These are phyloP conservation scores for Xylariaceae sp. DNA, from an alignment of 2,329 filamentous ascomycete species.

Conservation along the genomic window DNA sequence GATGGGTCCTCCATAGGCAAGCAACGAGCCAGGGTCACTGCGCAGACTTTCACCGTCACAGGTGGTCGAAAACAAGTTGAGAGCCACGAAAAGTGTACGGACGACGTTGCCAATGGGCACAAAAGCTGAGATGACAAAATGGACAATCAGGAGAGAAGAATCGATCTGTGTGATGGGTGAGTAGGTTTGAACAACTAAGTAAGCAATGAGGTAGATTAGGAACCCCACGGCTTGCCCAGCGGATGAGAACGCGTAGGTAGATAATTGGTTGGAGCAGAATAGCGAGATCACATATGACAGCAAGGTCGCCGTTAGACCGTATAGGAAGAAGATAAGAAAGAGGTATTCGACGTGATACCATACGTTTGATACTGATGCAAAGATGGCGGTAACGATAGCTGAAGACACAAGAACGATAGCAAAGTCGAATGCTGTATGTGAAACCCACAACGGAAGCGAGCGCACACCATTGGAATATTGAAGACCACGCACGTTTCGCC, in stretches of 20 bases:
- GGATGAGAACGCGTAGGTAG: slow-evolving; percentile 83
- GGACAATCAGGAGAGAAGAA: slow-evolving; percentile 67
- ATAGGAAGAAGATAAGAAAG: slow-evolving; percentile 80
- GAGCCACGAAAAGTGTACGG: slow-evolving; percentile 73
- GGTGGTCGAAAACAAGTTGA: slow-evolving; percentile 84
- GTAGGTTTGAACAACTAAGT: slow-evolving; percentile 76
- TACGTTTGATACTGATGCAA: slow-evolving; percentile 65
- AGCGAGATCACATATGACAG: slow-evolving; percentile 83
- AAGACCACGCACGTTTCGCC: slow-evolving; percentile 78
- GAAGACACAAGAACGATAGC: slow-evolving; percentile 71
- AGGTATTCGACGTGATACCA: slow-evolving; percentile 85
- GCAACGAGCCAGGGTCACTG: slow-evolving; percentile 71
- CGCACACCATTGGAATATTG: slow-evolving; percentile 93
- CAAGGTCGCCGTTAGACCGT: slow-evolving; percentile 77
- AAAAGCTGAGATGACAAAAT: slow-evolving; percentile 76
- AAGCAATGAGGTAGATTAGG: slow-evolving; percentile 73
- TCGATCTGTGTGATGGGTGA: slow-evolving; percentile 73
- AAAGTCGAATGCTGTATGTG: slow-evolving; percentile 83
- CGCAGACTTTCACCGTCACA: slow-evolving; percentile 71
- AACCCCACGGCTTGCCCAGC: slow-evolving; percentile 76
- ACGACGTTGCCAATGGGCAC: slow-evolving; percentile 79
- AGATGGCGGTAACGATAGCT: slow-evolving; percentile 71
- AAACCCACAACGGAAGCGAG: slow-evolving; percentile 81
- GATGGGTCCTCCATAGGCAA: slow-evolving; percentile 82
- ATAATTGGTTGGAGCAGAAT: slow-evolving; percentile 77